Conservation (phyloP, 1,284 basidiomycete genomes). For the Papiliotrema flavescens region DNA sequence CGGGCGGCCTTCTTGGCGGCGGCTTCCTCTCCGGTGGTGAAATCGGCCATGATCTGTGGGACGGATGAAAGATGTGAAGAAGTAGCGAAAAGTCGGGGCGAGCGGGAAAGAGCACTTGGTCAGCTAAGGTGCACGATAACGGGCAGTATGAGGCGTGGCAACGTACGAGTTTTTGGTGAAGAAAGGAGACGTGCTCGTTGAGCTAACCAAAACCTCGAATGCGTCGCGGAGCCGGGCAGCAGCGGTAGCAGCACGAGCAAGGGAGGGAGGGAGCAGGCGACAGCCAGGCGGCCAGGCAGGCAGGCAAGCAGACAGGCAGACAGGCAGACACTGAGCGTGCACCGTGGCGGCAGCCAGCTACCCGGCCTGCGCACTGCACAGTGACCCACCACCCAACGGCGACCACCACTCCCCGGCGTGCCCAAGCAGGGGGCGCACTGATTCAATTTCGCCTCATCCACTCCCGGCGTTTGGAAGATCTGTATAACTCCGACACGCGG, state of each 20-base stretch:
- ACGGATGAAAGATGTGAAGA: not conserved
- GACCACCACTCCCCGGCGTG: no score
- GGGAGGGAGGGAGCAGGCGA: not conserved
- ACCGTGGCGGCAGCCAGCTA: no score
- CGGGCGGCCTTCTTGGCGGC: constrained; percentile 96
- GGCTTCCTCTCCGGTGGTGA: constrained; percentile 82
- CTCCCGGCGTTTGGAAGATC: constrained; percentile 9
- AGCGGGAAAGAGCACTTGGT: constrained; percentile 1
- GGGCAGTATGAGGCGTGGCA: not conserved
- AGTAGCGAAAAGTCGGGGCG: not conserved
- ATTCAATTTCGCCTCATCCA: constrained; percentile 23
- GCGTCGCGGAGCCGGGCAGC: not conserved
- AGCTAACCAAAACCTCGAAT: not conserved
- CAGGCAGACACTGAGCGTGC: no score
- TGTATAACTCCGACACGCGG: not conserved
- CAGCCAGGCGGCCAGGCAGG: no score
- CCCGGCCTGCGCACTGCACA: no score
- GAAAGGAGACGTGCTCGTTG: not conserved
- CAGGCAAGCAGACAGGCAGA: not conserved
- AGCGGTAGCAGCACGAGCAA: constrained; percentile 1
- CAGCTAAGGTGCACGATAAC: not conserved
- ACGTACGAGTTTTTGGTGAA: constrained; percentile 6
- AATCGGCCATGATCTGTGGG: constrained; percentile 54
- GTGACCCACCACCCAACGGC: no score
- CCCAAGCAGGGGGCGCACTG: no score